phyloP scores from a whole-genome alignment of 345 rosid genomes.

The Viola odorata region DNA sequence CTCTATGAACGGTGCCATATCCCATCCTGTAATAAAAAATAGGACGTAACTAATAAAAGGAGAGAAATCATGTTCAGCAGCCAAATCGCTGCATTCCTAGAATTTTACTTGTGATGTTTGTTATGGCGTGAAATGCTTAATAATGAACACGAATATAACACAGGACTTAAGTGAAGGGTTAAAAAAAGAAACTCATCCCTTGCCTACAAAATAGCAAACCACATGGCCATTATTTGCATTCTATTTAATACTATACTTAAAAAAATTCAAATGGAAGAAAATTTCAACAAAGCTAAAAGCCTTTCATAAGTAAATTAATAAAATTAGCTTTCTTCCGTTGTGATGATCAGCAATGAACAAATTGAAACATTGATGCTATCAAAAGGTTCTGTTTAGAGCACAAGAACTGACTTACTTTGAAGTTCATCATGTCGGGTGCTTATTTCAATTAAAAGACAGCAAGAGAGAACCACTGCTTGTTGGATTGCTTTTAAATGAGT shows the following conservation, averaged over 20 bases:
- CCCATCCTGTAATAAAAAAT: slow-evolving; percentile 63
- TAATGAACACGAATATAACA: no score
- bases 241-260: no score
- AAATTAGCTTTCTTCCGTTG: background rate
- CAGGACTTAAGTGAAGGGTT: no score
- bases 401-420: slow-evolving; percentile 59
- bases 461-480: slow-evolving; percentile 70
- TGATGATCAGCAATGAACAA: background rate
- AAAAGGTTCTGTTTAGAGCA: slow-evolving; percentile 1
- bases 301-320: no score
- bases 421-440: slow-evolving; percentile 74
- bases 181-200: no score
- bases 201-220: no score
- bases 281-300: no score
- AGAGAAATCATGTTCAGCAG: background rate
- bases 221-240: no score
- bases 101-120: no score
- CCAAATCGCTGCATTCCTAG: slow-evolving; percentile 3
- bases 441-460: slow-evolving; percentile 77
- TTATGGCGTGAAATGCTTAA: no score
- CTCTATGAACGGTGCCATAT: slow-evolving; percentile 94
- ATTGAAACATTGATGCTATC: background rate
- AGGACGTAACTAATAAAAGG: background rate
- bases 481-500: slow-evolving; percentile 49
- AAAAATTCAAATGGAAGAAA: no score